Conservation (phyloP, 371 early-diverging fungal species). For the Mucor mucedo region DNA sequence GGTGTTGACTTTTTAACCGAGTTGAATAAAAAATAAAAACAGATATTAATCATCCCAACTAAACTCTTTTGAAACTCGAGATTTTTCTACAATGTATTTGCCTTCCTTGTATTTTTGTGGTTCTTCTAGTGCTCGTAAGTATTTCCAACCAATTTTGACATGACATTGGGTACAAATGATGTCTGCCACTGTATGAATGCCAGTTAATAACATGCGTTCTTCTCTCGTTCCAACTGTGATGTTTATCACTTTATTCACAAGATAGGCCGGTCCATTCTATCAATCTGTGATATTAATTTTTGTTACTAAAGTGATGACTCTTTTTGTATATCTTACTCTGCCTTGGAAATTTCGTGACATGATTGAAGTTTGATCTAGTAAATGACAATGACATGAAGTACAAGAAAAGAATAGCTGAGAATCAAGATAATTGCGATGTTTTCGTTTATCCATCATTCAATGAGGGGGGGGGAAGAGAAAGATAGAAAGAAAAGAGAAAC, state of each 20-base stretch:
- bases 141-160: conserved; percentile 71
- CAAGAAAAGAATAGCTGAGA: conserved; percentile 18
- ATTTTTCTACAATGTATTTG: conserved; percentile 69
- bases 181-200: conserved; percentile 81
- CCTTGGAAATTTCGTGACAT: conserved; percentile 31
- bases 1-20: conserved; percentile 25
- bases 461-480: not conserved
- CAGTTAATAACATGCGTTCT: conserved; percentile 78
- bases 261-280: conserved; percentile 72
- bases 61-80: conserved; percentile 52
- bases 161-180: conserved; percentile 71
- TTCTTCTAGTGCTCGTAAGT: conserved; percentile 60
- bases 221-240: conserved; percentile 65
- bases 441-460: conserved; percentile 9
- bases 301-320: too few relatives aligned
- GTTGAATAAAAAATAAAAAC: conserved; percentile 10
- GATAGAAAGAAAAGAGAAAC: conserved; percentile 3
- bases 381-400: conserved; percentile 25
- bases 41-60: conserved; percentile 28
- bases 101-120: conserved; percentile 82
- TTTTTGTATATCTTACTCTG: conserved; percentile 18
- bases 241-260: conserved; percentile 71
- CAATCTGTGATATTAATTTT: not conserved
- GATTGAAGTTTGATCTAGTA: conserved; percentile 21
- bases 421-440: conserved; percentile 16